These are phyloP conservation scores for Madurella fahalii DNA, from an alignment of 2,329 filamentous ascomycete genomes.

Conservation along the genomic window DNA sequence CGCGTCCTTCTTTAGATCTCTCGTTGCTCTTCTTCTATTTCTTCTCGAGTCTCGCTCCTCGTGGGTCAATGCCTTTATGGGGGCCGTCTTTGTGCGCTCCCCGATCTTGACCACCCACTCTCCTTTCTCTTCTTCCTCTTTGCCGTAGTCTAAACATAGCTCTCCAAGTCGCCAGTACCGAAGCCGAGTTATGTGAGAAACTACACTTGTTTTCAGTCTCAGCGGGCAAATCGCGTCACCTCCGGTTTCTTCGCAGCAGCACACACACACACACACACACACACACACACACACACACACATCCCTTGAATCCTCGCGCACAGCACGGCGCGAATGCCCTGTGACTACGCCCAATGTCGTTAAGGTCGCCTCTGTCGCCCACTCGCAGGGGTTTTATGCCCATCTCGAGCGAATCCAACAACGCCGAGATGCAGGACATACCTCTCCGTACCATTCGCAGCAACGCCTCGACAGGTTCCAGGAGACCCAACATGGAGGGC, in stretches of 20 bases:
- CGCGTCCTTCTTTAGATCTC: neutral
- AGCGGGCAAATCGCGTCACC: neutral
- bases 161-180: slow-evolving; percentile 1
- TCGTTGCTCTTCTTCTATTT: neutral
- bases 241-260: neutral
- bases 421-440: slow-evolving; percentile 42
- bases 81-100: slow-evolving; percentile 1
- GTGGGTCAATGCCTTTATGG: slow-evolving; percentile 10
- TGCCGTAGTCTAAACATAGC: neutral
- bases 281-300: neutral
- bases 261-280: neutral
- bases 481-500: slow-evolving; percentile 31
- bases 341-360: slow-evolving; percentile 17
- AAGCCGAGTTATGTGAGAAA: neutral
- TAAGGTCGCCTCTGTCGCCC: slow-evolving; percentile 34
- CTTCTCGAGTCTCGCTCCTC: slow-evolving; percentile 10
- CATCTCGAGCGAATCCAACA: slow-evolving; percentile 32
- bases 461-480: slow-evolving; percentile 49
- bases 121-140: neutral
- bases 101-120: neutral
- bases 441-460: slow-evolving; percentile 54
- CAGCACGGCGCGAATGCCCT: neutral
- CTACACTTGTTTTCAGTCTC: neutral
- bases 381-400: slow-evolving; percentile 44
- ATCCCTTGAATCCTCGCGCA: neutral